Evolutionary conservation across 441 rosid species (phyloP), one percentile per base, ranked within the genome.

Genomic region (Pelargonium cotyledonis): DNA sequence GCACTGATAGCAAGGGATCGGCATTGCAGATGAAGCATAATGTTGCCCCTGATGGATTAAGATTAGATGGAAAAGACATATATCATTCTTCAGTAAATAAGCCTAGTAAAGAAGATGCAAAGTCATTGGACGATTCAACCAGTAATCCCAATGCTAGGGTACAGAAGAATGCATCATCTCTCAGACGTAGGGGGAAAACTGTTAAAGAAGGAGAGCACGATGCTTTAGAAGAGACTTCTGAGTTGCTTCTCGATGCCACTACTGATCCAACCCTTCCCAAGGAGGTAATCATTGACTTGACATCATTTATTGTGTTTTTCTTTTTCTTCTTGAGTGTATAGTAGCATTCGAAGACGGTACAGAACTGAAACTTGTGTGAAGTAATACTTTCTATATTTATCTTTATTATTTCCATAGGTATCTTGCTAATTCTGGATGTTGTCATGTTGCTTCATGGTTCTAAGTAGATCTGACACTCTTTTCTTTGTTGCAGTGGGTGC

Each of bases 401-500:
- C 16, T 49, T 49, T 11, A 49, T 49, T 6, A 49, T 49, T 49
- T 49, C 57, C 0, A 15, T 11, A 49, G 57, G 6, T 49, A 15
- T 49, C 57, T 15, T 68, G 12, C 61, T 51, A 15, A n/a, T 44
- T 66, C 10, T 64, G 64, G 79, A 63, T 68, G 68, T 57, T 69
- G 21, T 21, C 41, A 23, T 49, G 65, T 67, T 53, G 66, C 47
- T 68, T 55, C 46, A 63, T 63, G 65, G 65, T 46, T 29, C 19
- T 65, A 31, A 35, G 21, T 23, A 23, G 64, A 23, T 55, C 40
- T 76, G 65, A 68, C 7, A 26, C 66, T 68, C 61, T 46, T 67
- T 35, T 67, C 46, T 67, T 71, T 44, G 44, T 53, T 86, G 86
- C 88, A 95, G 99, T 95, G 98, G 99, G 91, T 89, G 77, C 99